Base-by-base conservation (phyloP, 2,329 filamentous ascomycete genomes). In the Laburnicola sp. region DNA sequence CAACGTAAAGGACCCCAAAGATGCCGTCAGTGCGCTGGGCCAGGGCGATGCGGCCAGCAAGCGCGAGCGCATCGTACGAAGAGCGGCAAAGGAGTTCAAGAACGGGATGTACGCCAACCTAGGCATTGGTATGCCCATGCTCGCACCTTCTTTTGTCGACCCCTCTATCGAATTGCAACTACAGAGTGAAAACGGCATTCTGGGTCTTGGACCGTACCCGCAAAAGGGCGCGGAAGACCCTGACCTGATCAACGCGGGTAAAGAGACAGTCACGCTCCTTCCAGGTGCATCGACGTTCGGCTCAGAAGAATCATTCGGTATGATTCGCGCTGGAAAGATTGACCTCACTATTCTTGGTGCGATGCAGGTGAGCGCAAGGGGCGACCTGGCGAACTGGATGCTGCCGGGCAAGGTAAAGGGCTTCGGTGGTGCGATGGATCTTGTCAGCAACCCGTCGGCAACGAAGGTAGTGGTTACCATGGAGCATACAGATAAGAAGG, bases 381-480 rank as follows among this genome's bases (percentile, higher is more conserved):
- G 90, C 25, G 90, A 95, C 68, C 75, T 95, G 46, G 90, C 90
- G 39, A 94, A 94, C 74, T 95, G 90, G 79, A 94, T 94, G 87
- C 88, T 95, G 56, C 90, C 90, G 0, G 90, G 90, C 23, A 94
- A 93, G 74, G 84, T 90, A 74, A 94, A 94, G 79, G 90, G 90
- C 16, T 94, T 95, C 86, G 90, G 90, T 25, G 91, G 91, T 49
- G 91, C 91, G 50, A 96, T 96, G 91, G 91, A 96, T 75, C 79
- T 96, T 26, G 91, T 96, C 50, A 89, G 84, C 68, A 96, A 96
- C 76, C 91, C 91, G 0, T 83, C 84, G 59, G 80, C 81, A 59
- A 96, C 91, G 30, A 94, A 94, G 80, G 91, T 97, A n/a, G 92
- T 97, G 1, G 89, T 96, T 45, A 92, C 92, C 2, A 96, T 96